phyloP scores from a whole-genome alignment of 176 grass and related monocot genomes.

The Oryza nivara region DNA sequence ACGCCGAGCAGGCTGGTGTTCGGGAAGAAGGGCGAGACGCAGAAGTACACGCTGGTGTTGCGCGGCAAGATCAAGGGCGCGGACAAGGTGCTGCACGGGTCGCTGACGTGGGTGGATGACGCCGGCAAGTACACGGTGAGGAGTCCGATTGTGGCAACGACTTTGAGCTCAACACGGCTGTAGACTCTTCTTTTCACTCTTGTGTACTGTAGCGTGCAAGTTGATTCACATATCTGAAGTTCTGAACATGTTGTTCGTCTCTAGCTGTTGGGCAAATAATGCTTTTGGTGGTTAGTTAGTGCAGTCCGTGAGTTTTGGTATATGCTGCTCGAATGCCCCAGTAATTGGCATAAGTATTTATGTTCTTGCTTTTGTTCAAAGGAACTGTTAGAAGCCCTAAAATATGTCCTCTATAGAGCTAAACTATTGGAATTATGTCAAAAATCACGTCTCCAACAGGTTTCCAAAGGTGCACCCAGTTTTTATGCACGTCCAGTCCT shows the following conservation, averaged over 20 bases:
- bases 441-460: too few species aligned
- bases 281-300: background rate
- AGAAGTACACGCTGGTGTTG: slow-evolving; percentile 34
- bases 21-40: slow-evolving; percentile 43
- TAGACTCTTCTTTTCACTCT: background rate
- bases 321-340: background rate
- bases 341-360: background rate
- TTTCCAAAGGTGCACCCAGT: too few species aligned
- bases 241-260: background rate
- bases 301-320: background rate
- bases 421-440: too few species aligned
- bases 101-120: slow-evolving; percentile 57
- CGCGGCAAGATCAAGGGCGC: slow-evolving; percentile 21
- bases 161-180: slow-evolving; percentile 9
- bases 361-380: background rate
- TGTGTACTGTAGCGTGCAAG: background rate
- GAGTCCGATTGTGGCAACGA: slow-evolving; percentile 57
- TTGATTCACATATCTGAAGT: background rate
- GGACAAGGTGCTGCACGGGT: slow-evolving; percentile 48
- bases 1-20: slow-evolving; percentile 26
- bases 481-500: too few species aligned
- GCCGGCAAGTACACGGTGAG: slow-evolving; percentile 55
- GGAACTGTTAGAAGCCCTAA: background rate
- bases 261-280: background rate
- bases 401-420: too few species aligned